Evolutionary conservation across 345 rosid species (phyloP), one percentile per base, ranked within the genome.

Genomic region (Rhizophora mangle): DNA sequence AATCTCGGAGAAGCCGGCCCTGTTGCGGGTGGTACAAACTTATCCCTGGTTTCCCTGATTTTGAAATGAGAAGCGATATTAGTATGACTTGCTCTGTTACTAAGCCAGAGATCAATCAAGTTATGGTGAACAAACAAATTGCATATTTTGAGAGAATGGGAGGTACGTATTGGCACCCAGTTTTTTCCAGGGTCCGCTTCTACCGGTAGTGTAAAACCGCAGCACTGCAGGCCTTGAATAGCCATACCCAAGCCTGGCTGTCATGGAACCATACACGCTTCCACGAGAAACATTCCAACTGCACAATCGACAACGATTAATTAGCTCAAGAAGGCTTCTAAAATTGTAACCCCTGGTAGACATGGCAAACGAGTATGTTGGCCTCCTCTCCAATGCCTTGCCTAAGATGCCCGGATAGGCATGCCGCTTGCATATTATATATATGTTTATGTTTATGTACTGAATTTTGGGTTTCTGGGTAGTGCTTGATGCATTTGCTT

Each of bases 1-100:
- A 77, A 77, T 55, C 62, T 80, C 37, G 83, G 77, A 65, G 78
- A 73, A 58, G 78, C 61, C 36, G 77, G 76, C 54, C 76, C 63
- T 64, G 59, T 66, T 46, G 49, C 5, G 49, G 67, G 8, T 22
- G 71, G 62, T 19, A 5, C 37, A 16, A 62, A 60, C 65, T 51
- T 60, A 32, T 73, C 71, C 46, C 65, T 51, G 36, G 49, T 78
- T 57, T 16, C 3, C 30, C 65, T 60, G 10, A 36, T 24, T 59
- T 31, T 51, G 5, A 59, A 13, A 55, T 8, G 6, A 24, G 60
- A 55, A 55, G 15, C 49, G 5, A 43, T 11, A 13, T 43, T 15
- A 43, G 49, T 43, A 43, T 43, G 19, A 43, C 49, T 13, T 43
- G 5, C 49, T 43, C 49, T 11, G 0, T 13, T 43, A 13, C 15